Conservation (phyloP, 495 filamentous ascomycete species). For the Penicilliopsis zonata region DNA sequence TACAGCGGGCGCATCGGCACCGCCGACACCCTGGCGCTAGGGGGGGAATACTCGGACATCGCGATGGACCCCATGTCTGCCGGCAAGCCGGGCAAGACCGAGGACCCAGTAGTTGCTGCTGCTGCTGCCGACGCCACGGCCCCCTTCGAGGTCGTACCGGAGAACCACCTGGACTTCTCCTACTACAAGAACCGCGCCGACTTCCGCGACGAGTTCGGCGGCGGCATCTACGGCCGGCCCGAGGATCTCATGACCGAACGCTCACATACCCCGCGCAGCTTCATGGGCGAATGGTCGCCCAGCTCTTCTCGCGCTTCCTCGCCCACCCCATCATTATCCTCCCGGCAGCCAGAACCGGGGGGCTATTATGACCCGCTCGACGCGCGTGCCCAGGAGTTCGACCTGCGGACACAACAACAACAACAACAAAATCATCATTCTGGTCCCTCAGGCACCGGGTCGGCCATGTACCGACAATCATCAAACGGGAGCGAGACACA, state of each 20-base stretch:
- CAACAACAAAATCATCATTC: no score
- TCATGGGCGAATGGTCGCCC: conserved; percentile 31
- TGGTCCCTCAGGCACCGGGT: conserved; percentile 11
- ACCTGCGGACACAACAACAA: no score
- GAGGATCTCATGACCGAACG: conserved; percentile 53
- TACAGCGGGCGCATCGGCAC: conserved; percentile 68
- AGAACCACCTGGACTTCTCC: conserved; percentile 82
- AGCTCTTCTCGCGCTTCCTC: conserved; percentile 35
- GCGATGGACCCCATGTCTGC: conserved; percentile 71
- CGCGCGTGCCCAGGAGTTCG: conserved; percentile 6
- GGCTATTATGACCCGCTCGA: conserved; percentile 15
- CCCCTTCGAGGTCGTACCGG: conserved; percentile 81
- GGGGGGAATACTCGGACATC: conserved; percentile 61
- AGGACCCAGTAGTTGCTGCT: no score
- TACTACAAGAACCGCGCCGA: conserved; percentile 84
- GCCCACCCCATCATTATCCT: conserved; percentile 25
- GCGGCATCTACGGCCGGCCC: conserved; percentile 58
- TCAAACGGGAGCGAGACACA: conserved; percentile 33
- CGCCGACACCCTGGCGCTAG: conserved; percentile 44
- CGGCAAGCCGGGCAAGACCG: conserved; percentile 57
- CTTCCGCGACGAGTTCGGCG: conserved; percentile 79
- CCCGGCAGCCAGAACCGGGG: conserved; percentile 16
- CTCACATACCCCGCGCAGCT: conserved; percentile 52
- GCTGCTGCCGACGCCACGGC: conserved; percentile 17
- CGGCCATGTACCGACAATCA: conserved; percentile 19